Base-by-base conservation (phyloP, 305 asterid genomes). In the Salvia sclarea region DNA sequence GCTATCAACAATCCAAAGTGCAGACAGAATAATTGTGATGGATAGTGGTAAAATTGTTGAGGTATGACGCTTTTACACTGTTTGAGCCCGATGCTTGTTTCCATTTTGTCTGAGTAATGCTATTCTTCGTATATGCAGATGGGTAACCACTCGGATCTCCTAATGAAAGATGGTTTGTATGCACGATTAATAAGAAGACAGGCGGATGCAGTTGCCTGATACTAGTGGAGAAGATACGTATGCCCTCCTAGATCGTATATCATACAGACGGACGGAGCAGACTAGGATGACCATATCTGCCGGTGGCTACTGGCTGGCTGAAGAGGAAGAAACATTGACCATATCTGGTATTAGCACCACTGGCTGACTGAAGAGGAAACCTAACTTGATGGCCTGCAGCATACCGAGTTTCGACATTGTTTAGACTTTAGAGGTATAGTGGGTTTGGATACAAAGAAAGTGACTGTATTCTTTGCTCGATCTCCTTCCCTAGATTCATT, bases 1-100 rank as follows among this genome's bases (percentile, higher is more conserved):
- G 86, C 93, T 94, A 70, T 94, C 99, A 14, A 91, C 99, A 6
- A 81, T 94, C 65, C 97, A 87, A 85, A 83, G 85, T 77, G 99
- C 98, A 13, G 97, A 91, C 68, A 84, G 86, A 73, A 91, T 91
- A 71, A 78, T 94, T 61, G 98, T 89, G 64, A 85, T 94, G 98
- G 96, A 91, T 59, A 80, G 82, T 62, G 99, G 99, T 61, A 83
- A 78, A 75, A 82, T 94, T 70, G 82, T 94, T 21, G 97, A 94
- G 98, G 99, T 89, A 38, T 4, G 44, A 10, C 4, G n/a, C 8
- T 38, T 38, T 38, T 8, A 38, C 14, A 12, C 44, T 38, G 14
- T 17, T 16, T 31, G 20, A 25, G 69, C 30, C 55, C 1, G 18
- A 11, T 14, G 2, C 16, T 5, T 25, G 35, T 50, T 71, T 6